phyloP scores from a whole-genome alignment of 345 rosid species.

The Salix arbutifolia region DNA sequence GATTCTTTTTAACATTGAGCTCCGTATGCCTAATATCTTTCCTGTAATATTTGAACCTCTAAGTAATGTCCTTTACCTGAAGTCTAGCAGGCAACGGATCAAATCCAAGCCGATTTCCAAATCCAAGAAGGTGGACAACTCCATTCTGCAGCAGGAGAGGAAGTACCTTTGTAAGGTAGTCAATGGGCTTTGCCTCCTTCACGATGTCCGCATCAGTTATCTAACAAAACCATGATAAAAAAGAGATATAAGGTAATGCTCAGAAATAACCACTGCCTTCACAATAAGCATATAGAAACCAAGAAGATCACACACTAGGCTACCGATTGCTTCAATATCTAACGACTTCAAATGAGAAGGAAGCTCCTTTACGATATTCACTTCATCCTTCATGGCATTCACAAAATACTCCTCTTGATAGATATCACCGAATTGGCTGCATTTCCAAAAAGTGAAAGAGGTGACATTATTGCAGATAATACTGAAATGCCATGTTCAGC shows the following conservation, averaged over 20 bases:
- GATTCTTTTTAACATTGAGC: not conserved
- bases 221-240: constrained; percentile 34
- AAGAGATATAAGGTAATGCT: not conserved
- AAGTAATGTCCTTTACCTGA: constrained; percentile 48
- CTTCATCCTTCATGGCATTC: constrained; percentile 50
- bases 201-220: constrained; percentile 75
- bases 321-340: constrained; percentile 65
- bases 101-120: constrained; percentile 84
- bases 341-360: constrained; percentile 53
- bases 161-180: constrained; percentile 55
- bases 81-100: constrained; percentile 72
- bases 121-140: constrained; percentile 83
- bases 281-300: not conserved
- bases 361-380: constrained; percentile 68
- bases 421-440: constrained; percentile 84
- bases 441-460: constrained; percentile 11
- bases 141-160: constrained; percentile 52
- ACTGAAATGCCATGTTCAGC: not conserved
- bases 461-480: constrained; percentile 3
- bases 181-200: constrained; percentile 76
- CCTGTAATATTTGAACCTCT: not conserved
- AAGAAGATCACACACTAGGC: constrained; percentile 40
- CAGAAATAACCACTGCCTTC: not conserved
- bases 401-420: constrained; percentile 71
- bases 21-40: not conserved